Base-by-base conservation (phyloP, 1,284 basidiomycete genomes). In the Tylopilus orsonianus region DNA sequence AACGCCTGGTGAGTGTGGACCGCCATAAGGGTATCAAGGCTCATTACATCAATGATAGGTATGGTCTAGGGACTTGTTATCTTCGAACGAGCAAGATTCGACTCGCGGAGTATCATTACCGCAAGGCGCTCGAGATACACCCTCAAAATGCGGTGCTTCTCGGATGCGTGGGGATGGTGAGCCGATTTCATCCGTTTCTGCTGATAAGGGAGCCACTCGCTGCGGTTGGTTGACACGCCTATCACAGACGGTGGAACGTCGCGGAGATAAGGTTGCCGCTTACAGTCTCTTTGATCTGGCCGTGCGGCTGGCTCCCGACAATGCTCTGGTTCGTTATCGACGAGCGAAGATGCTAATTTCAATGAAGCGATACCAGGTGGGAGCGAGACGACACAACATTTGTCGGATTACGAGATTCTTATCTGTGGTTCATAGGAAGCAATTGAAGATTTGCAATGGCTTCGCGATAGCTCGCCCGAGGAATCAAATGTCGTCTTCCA, bases 401-500 rank as follows among this genome's bases (percentile, higher is more conserved):
- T 30, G 41, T 19, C 27, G 38, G 38, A 47, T 50, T 49, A 58
- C 57, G 56, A 42, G 29, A 56, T 49, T 59, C 59, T 66, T 69
- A 59, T 65, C 58, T 53, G 53, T 55, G 52, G 56, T 57, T 49
- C 37, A 54, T 73, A 94, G 91, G 74, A 76, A 46, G 92, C 94
- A 16, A 80, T 93, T 40, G 67, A 77, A 52, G 90, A 92, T 64
- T 78, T 97, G 56, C 83, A 91, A 69, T 74, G 78, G 48, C 79
- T 97, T 41, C 78, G 84, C 55, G 84, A 83, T 61, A 75, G 81
- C 50, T 89, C 92, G 26, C 93, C 94, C 10, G 91, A 94, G 65
- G 94, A 97, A 74, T 88, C 92, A 50, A 95, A 96, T 70, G 89
- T 97, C 45, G 83, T 94, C 53, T 95, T 95, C 78, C 85, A 96